These are phyloP conservation scores for Acarospora socialis DNA, from an alignment of 2,329 filamentous ascomycete species.

Conservation along the genomic window DNA sequence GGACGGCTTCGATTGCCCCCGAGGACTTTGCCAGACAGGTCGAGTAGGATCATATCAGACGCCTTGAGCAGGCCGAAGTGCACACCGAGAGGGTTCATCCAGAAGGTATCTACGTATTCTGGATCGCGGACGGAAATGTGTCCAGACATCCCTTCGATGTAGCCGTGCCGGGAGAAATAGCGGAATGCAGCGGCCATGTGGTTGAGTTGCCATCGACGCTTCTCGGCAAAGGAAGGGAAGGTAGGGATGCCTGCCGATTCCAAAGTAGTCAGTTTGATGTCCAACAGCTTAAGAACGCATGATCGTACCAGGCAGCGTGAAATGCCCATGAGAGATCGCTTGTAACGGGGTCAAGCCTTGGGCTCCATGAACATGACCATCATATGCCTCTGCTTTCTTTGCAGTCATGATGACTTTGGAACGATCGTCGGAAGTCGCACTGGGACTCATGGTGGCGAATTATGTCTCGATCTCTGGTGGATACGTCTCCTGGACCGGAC, in stretches of 20 bases:
- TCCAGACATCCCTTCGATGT: constrained; percentile 54
- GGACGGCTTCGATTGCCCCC: constrained; percentile 47
- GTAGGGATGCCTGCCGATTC: constrained; percentile 44
- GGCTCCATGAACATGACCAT: too few relatives aligned
- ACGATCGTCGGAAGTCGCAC: too few relatives aligned
- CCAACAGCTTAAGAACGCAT: too few relatives aligned
- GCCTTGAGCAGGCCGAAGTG: constrained; percentile 53
- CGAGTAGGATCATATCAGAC: constrained; percentile 52
- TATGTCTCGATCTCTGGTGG: too few relatives aligned
- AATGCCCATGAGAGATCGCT: too few relatives aligned
- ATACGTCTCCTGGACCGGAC: too few relatives aligned
- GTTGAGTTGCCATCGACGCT: constrained; percentile 49
- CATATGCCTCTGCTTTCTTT: too few relatives aligned
- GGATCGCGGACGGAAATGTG: constrained; percentile 56
- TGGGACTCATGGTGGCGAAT: too few relatives aligned
- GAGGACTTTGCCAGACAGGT: constrained; percentile 47
- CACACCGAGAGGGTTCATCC: constrained; percentile 53
- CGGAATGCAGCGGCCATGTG: constrained; percentile 58
- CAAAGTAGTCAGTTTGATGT: too few relatives aligned
- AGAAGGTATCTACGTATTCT: constrained; percentile 46
- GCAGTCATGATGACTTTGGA: too few relatives aligned
- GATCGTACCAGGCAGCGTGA: too few relatives aligned
- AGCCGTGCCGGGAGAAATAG: constrained; percentile 50
- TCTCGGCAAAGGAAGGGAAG: constrained; percentile 38
- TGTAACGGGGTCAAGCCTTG: too few relatives aligned